Conservation (phyloP, 108 stramenopile species). For the Discostella stelligeroides region DNA sequence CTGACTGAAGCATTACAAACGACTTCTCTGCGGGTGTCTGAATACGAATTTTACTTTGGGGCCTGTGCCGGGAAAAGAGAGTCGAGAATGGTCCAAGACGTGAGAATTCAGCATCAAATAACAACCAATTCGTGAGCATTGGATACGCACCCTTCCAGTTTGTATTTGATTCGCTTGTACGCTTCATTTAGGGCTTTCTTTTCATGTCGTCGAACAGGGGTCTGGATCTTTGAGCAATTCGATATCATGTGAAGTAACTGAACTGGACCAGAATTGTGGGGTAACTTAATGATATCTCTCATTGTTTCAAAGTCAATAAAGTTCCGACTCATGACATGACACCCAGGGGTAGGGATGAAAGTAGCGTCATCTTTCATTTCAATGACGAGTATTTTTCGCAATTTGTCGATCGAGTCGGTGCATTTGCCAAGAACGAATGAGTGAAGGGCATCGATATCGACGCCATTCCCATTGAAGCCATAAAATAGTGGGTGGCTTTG, state of each 20-base stretch:
- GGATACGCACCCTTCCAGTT: constrained; percentile 74
- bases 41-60: constrained; percentile 76
- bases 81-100: too few species aligned
- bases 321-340: constrained; percentile 77
- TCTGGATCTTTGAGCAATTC: constrained; percentile 63
- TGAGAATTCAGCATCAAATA: too few species aligned
- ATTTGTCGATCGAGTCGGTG: constrained; percentile 37
- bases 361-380: constrained; percentile 31
- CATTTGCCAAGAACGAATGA: constrained; percentile 49
- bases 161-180: constrained; percentile 74
- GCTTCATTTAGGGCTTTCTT: constrained; percentile 82
- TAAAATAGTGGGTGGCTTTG: constrained; percentile 52
- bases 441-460: constrained; percentile 14
- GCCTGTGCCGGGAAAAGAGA: too few species aligned
- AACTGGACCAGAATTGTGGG: constrained; percentile 58
- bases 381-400: constrained; percentile 39
- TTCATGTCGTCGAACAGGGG: constrained; percentile 71
- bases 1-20: constrained; percentile 84
- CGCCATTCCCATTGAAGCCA: constrained; percentile 34
- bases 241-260: constrained; percentile 72
- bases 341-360: constrained; percentile 52
- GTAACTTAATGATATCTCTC: constrained; percentile 67
- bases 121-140: too few species aligned
- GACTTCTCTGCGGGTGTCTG: constrained; percentile 76
- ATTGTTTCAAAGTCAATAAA: constrained; percentile 73